These are phyloP conservation scores for Schizonepeta tenuifolia DNA, from an alignment of 257 asterid species.

Conservation along the genomic window DNA sequence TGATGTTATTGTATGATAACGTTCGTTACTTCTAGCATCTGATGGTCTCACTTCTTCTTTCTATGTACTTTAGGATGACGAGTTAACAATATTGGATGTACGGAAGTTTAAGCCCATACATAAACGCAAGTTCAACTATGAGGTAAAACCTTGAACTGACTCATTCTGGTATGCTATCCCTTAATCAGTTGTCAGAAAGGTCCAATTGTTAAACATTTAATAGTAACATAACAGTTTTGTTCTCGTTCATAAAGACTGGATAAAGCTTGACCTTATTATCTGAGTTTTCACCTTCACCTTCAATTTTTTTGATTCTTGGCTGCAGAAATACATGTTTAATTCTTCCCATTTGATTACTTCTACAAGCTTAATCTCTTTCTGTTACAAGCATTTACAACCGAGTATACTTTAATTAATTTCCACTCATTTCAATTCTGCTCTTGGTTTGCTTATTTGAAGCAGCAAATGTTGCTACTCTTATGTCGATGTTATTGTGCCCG, in stretches of 20 bases:
- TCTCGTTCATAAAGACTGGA: not conserved
- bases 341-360: constrained; percentile 7
- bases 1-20: constrained; percentile 13
- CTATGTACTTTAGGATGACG: constrained; percentile 72
- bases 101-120: constrained; percentile 96
- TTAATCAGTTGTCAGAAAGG: constrained; percentile 18
- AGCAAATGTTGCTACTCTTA: not conserved
- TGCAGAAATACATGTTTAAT: constrained; percentile 18
- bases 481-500: not conserved
- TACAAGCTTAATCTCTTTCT: constrained; percentile 2
- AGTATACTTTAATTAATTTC: not conserved
- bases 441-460: constrained; percentile 1
- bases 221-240: not conserved
- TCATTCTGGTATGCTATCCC: constrained; percentile 21
- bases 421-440: no score
- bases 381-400: not conserved
- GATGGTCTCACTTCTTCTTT: constrained; percentile 30
- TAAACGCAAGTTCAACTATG: constrained; percentile 93
- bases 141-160: constrained; percentile 52
- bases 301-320: constrained; percentile 18
- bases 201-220: constrained; percentile 6
- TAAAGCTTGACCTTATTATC: constrained; percentile 1
- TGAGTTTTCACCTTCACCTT: constrained; percentile 20
- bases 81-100: constrained; percentile 89
- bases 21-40: constrained; percentile 24